phyloP scores from a whole-genome alignment of 208 protist genomes.

The Leishmania tarentolae region DNA sequence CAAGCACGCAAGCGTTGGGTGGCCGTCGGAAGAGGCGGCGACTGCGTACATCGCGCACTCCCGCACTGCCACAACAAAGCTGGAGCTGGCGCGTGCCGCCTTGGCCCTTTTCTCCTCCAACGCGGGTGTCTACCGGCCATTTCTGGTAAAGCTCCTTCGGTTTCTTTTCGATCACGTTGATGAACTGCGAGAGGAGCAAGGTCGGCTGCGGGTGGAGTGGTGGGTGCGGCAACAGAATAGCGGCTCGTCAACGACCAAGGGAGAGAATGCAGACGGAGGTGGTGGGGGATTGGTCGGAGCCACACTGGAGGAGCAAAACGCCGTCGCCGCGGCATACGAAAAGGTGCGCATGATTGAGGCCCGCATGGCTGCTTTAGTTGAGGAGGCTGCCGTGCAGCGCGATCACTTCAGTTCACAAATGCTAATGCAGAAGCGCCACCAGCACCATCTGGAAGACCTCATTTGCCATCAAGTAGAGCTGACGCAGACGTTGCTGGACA shows the following conservation, averaged over 20 bases:
- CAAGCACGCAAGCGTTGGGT: background rate
- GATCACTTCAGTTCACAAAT: constrained; percentile 79
- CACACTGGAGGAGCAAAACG: constrained; percentile 42
- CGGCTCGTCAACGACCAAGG: background rate
- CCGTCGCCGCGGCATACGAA: constrained; percentile 57
- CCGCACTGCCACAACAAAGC: constrained; percentile 34
- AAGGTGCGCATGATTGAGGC: constrained; percentile 71
- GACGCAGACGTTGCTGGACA: constrained; percentile 47
- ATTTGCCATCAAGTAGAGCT: constrained; percentile 77
- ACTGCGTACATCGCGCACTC: background rate
- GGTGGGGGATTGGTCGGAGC: background rate
- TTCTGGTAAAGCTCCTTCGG: constrained; percentile 61
- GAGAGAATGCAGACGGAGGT: background rate
- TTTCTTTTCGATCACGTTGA: constrained; percentile 83
- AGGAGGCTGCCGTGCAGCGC: constrained; percentile 74
- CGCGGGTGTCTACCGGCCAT: constrained; percentile 64
- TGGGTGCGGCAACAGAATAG: constrained; percentile 3
- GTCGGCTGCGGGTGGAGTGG: constrained; percentile 14
- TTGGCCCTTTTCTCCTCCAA: constrained; percentile 84
- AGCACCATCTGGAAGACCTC: constrained; percentile 56
- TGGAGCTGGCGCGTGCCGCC: constrained; percentile 75
- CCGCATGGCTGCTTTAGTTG: constrained; percentile 71
- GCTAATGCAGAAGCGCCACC: constrained; percentile 37
- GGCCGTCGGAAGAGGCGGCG: background rate
- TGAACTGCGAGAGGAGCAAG: constrained; percentile 50